phyloP scores from a whole-genome alignment of 306 rosid genomes.

The Abrus pulchellus region DNA sequence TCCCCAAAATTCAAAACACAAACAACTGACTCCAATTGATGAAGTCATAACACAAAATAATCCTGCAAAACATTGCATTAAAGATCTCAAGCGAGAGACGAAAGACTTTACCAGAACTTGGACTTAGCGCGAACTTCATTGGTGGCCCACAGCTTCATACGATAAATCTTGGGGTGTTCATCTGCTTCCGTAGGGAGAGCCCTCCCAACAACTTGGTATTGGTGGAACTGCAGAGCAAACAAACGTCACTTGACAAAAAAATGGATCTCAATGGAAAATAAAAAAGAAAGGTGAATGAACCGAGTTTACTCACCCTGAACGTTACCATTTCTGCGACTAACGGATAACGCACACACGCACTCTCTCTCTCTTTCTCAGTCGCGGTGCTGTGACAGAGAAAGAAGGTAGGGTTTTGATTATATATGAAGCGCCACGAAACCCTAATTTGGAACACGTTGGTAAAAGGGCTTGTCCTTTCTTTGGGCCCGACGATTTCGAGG shows the following conservation, averaged over 20 bases:
- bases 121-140: constrained; percentile 97
- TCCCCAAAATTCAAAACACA: not conserved
- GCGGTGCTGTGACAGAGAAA: not conserved
- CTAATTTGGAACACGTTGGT: constrained; percentile 21
- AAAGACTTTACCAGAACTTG: constrained; percentile 75
- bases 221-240: constrained; percentile 68
- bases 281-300: not conserved
- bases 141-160: constrained; percentile 97
- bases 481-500: not conserved
- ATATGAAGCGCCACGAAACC: constrained; percentile 43
- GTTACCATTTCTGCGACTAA: constrained; percentile 60
- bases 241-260: not conserved
- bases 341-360: constrained; percentile 18
- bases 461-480: not conserved
- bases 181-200: constrained; percentile 84
- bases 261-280: not conserved
- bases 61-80: not conserved
- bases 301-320: constrained; percentile 61
- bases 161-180: constrained; percentile 83
- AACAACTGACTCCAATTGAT: not conserved
- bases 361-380: not conserved
- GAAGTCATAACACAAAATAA: not conserved
- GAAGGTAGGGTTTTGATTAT: constrained; percentile 57
- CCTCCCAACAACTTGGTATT: constrained; percentile 94
- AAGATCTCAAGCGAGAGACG: not conserved